Conservation (phyloP, 208 protist species). For the Trypanosoma brucei region DNA sequence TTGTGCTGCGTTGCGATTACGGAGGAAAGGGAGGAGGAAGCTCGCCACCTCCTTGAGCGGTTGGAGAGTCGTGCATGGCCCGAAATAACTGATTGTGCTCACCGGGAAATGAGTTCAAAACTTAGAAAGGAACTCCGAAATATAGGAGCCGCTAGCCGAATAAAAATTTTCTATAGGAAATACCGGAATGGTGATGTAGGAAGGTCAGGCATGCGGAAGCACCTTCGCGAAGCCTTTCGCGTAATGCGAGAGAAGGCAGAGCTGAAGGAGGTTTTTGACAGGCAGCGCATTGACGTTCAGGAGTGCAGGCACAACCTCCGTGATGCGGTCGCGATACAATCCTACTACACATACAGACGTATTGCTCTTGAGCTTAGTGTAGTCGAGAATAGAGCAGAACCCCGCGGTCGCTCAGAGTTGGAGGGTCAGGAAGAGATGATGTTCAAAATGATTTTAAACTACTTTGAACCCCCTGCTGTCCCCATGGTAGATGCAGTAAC, state of each 20-base stretch:
- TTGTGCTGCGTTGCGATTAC: neutral
- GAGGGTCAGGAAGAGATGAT: conserved; percentile 25
- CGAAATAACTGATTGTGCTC: conserved; percentile 18
- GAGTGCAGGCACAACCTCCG: conserved; percentile 10
- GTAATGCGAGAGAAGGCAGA: conserved; percentile 19
- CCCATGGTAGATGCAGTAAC: conserved; percentile 21
- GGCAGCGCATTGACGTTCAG: conserved; percentile 16
- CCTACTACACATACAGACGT: conserved; percentile 5
- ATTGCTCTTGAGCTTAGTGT: conserved; percentile 13
- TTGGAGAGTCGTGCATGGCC: conserved; percentile 20
- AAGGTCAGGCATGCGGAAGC: conserved; percentile 10
- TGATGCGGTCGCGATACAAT: conserved; percentile 1
- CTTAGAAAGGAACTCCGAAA: conserved; percentile 3
- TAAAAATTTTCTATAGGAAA: conserved; percentile 17
- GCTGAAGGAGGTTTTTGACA: neutral
- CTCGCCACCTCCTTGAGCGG: conserved; percentile 13
- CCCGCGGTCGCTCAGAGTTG: conserved; percentile 21
- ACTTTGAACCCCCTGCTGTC: neutral
- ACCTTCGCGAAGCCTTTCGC: conserved; percentile 17
- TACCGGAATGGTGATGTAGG: conserved; percentile 20
- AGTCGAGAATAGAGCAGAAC: conserved; percentile 24
- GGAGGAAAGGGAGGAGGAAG: neutral
- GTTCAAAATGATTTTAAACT: conserved; percentile 20
- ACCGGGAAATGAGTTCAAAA: neutral
- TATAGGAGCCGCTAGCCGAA: conserved; percentile 5